phyloP scores from a whole-genome alignment of 306 rosid genomes.

The Vigna reflexopilosa region DNA sequence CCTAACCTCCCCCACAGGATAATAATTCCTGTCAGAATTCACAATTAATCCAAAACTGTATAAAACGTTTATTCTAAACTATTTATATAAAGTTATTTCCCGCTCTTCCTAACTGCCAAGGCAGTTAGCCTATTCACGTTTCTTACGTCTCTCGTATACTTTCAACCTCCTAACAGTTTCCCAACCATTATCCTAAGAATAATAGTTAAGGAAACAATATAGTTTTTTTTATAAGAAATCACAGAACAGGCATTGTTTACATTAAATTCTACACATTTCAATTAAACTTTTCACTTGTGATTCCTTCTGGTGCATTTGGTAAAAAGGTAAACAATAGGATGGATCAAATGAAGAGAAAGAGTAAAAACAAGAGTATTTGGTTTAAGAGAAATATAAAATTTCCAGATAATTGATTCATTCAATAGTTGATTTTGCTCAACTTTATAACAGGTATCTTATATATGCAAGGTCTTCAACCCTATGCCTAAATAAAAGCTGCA shows the following conservation, averaged over 20 bases:
- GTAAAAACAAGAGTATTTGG: background rate
- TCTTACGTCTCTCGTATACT: too few relatives aligned
- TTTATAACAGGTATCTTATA: background rate
- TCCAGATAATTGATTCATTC: background rate
- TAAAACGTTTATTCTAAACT: too few relatives aligned
- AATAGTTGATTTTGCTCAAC: background rate
- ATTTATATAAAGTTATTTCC: too few relatives aligned
- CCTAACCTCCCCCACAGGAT: too few relatives aligned
- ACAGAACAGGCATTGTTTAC: background rate
- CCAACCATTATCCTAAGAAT: background rate
- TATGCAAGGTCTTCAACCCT: background rate
- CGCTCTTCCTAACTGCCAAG: too few relatives aligned
- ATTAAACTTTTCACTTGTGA: background rate
- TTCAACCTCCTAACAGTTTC: too few relatives aligned
- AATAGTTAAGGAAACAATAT: background rate
- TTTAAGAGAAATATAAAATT: background rate
- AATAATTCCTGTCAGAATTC: too few relatives aligned
- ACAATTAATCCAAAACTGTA: too few relatives aligned
- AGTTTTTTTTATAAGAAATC: background rate
- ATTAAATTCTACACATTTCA: background rate
- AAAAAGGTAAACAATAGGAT: background rate
- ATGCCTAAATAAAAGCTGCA: background rate
- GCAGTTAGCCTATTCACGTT: too few relatives aligned
- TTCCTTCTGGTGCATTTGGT: background rate
- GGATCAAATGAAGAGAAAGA: background rate